Evolutionary conservation across 2,329 filamentous ascomycete genomes (phyloP), one percentile per base, ranked within the genome.

Genomic region (Fonsecaea pedrosoi): DNA sequence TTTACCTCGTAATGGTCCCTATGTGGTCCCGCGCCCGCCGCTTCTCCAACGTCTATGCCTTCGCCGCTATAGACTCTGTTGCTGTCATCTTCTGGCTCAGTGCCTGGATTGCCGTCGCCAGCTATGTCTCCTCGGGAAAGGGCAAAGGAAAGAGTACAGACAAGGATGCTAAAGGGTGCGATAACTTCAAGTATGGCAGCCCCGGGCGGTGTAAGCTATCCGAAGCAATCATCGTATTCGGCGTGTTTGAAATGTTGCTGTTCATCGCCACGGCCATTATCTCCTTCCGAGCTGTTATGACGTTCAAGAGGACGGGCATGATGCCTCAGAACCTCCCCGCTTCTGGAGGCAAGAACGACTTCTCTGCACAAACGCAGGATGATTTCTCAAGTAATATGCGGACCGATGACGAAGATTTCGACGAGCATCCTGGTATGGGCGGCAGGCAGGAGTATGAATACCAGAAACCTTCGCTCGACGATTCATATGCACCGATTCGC

Each of bases 31-130:
- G 86, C 69, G 83, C 86, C 32, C 81, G 81, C 70, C 81, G 82
- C 60, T 86, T 89, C 73, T 84, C 84, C 64, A 87, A 87, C 71
- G 83, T 85, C 42, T 88, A 87, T 73, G 86, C 85, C 60, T 87
- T 87, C 73, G 83, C 84, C 8, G 77, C 80, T 2, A 74, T 89
- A 64, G 87, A 89, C 71, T 75, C 80, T 13, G 72, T 87, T 30
- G 87, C 82, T 72, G 75, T 81, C 4, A 74, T 88, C 9, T 75
- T 89, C 45, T 89, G 86, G 86, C 85, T 88, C 73, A 80, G 81
- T 4, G 86, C 86, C 4, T 86, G 86, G 79, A 79, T 86, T 13
- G 80, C 82, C 45, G 80, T 88, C 4, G 85, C 85, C 13, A 79
- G 82, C 13, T 89, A 86, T 77, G 85, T 87, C 34, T 78, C 80